phyloP scores from a whole-genome alignment of 2,329 filamentous ascomycete species.

The Xylaria sp. region DNA sequence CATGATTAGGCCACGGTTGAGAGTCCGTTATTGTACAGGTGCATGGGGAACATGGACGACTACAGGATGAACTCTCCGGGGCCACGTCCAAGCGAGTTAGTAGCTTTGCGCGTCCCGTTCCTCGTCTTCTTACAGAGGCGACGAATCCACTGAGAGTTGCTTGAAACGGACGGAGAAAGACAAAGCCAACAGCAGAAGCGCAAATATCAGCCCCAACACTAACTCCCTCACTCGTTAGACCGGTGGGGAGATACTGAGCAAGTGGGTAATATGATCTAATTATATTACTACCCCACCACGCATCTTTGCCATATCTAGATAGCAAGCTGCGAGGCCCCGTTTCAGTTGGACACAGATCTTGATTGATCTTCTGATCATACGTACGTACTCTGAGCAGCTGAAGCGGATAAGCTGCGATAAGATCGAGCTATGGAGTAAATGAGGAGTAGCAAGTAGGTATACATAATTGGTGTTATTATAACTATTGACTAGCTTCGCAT shows the following conservation, averaged over 20 bases:
- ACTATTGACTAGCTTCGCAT: neutral
- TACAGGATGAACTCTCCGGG: slow-evolving; percentile 6
- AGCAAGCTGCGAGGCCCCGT: neutral
- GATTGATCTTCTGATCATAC: neutral
- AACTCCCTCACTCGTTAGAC: neutral
- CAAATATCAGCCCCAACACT: neutral
- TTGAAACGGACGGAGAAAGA: neutral
- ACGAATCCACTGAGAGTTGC: neutral
- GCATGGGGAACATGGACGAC: neutral
- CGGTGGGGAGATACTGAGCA: neutral
- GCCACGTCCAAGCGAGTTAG: neutral
- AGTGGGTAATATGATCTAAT: neutral
- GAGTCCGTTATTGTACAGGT: slow-evolving; percentile 10
- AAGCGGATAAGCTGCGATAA: neutral
- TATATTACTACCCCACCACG: slow-evolving; percentile 1
- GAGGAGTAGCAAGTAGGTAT: neutral
- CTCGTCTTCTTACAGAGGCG: neutral
- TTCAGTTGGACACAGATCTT: neutral
- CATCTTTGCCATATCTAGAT: slow-evolving; percentile 4
- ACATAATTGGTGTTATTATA: neutral
- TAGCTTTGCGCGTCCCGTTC: neutral
- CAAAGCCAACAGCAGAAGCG: neutral
- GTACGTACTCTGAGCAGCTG: neutral
- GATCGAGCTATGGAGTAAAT: neutral
- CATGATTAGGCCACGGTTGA: slow-evolving; percentile 8